Percentiles rank a stretch among this genome's conserved stretches.
Conservation (phyloP, 352 stramenopile species). For the Achlya hypogyna region DNA sequence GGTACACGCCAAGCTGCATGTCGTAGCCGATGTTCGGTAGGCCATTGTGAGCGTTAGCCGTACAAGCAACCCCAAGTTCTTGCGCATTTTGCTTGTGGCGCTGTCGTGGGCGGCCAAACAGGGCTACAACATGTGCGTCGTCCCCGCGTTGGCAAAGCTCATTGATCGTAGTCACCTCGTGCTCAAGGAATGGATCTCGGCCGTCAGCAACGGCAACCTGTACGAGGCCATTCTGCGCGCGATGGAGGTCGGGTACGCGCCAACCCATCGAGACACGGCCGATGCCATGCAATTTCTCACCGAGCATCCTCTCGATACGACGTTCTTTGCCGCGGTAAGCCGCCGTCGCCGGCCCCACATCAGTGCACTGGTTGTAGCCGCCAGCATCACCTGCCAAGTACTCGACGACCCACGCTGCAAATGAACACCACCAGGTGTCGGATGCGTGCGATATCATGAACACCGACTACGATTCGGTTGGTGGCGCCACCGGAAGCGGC, state of each 20-base stretch:
- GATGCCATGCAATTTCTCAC: conserved; percentile 59
- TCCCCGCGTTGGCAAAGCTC: conserved; percentile 10
- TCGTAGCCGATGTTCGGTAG: background rate
- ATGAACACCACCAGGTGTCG: background rate
- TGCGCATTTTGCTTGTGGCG: conserved; percentile 51
- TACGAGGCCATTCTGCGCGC: conserved; percentile 51
- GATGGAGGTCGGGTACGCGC: conserved; percentile 58
- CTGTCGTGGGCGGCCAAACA: conserved; percentile 59
- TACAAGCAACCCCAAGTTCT: conserved; percentile 43
- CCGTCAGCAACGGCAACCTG: conserved; percentile 43
- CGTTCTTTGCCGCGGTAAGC: conserved; percentile 5
- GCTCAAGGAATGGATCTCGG: conserved; percentile 46
- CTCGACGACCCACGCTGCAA: background rate
- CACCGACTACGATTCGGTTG: conserved; percentile 8
- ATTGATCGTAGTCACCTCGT: background rate
- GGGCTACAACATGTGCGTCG: conserved; percentile 62
- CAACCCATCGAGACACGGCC: conserved; percentile 28
- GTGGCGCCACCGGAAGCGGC: background rate
- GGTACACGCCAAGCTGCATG: background rate
- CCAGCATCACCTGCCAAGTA: background rate
- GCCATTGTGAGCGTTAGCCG: conserved; percentile 49
- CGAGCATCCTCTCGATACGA: conserved; percentile 30
- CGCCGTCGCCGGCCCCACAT: background rate
- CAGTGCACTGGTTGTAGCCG: background rate
- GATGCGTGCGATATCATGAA: background rate